Evolutionary conservation across 257 asterid species (phyloP).

Genomic region (Plantago ovata): DNA sequence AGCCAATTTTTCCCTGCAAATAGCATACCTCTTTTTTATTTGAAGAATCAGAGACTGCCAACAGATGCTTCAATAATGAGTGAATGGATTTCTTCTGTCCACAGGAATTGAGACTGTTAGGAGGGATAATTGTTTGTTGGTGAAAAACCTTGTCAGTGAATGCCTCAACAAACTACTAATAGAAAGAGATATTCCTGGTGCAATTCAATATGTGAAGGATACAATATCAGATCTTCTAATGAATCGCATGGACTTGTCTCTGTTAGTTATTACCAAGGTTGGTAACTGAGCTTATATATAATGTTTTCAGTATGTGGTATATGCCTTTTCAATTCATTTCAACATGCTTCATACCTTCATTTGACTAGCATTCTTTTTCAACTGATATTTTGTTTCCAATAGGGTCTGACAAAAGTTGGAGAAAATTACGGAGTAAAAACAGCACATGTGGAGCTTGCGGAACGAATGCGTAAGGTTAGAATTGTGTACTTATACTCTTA

Average conservation of each 20-base stretch:
- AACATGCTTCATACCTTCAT: slow-evolving; percentile 13
- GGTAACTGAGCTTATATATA: slow-evolving; percentile 17
- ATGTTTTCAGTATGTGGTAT: not conserved
- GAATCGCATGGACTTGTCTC: slow-evolving; percentile 99
- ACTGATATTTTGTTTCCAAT: slow-evolving; percentile 20
- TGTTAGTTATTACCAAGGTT: slow-evolving; percentile 95
- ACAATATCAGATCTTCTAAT: slow-evolving; percentile 92
- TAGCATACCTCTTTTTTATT: no score
- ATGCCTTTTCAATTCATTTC: slow-evolving; percentile 14
- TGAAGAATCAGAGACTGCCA: no score
- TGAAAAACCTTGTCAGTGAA: slow-evolving; percentile 83
- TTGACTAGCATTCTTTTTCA: slow-evolving; percentile 14
- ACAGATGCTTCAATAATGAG: not conserved
- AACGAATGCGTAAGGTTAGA: slow-evolving; percentile 96
- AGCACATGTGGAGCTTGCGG: slow-evolving; percentile 98
- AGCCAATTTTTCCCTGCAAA: no score
- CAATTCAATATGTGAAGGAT: slow-evolving; percentile 89
- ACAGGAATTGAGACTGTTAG: slow-evolving; percentile 97
- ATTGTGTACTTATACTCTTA: slow-evolving; percentile 10
- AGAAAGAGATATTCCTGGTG: slow-evolving; percentile 92
- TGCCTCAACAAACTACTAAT: slow-evolving; percentile 92
- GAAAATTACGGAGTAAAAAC: slow-evolving; percentile 97
- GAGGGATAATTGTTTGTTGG: slow-evolving; percentile 94
- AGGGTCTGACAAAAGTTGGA: slow-evolving; percentile 99
- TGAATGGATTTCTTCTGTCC: slow-evolving; percentile 14